Percentiles rank a stretch among this genome's conserved stretches.
These are phyloP conservation scores for Whalleya microplaca DNA, from an alignment of 2,329 filamentous ascomycete species.

Conservation along the genomic window DNA sequence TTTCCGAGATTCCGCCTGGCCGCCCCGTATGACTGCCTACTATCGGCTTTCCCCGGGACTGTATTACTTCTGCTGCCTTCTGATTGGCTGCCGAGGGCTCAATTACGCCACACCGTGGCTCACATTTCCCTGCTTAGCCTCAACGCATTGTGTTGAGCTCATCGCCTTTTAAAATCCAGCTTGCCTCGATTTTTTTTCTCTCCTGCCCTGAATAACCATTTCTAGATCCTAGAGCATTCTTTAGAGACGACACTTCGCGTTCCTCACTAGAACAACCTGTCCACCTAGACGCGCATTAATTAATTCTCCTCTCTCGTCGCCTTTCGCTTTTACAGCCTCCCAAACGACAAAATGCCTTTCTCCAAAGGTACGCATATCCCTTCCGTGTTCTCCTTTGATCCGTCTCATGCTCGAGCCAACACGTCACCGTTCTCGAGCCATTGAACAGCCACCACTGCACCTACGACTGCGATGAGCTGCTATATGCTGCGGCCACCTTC, in stretches of 20 bases:
- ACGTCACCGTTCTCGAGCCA: constrained; percentile 31
- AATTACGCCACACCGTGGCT: constrained; percentile 41
- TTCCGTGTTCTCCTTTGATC: constrained; percentile 19
- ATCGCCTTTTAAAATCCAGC: constrained; percentile 36
- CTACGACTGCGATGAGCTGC: constrained; percentile 8
- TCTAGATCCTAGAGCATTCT: constrained; percentile 4
- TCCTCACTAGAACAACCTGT: constrained; percentile 12
- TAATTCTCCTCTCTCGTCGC: constrained; percentile 33
- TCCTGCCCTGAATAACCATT: constrained; percentile 7
- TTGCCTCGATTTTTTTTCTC: constrained; percentile 30
- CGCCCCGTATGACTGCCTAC: constrained; percentile 4
- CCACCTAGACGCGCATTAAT: constrained; percentile 25
- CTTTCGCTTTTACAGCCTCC: constrained; percentile 9
- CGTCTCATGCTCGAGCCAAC: constrained; percentile 14
- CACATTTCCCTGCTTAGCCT: constrained; percentile 22
- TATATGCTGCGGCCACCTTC: constrained; percentile 3
- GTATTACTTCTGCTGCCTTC: constrained; percentile 32
- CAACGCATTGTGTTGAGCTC: constrained; percentile 36
- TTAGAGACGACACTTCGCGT: constrained; percentile 16
- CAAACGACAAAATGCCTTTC: constrained; percentile 48
- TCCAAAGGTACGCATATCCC: constrained; percentile 46
- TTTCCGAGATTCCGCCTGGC: constrained; percentile 22
- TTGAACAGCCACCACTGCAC: constrained; percentile 23
- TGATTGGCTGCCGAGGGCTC: constrained; percentile 44
- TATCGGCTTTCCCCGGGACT: constrained; percentile 33